A percentile compares a stretch with the other conserved stretches of the same genome.
These are phyloP conservation scores for Amniculicola lignicola DNA, from an alignment of 495 filamentous ascomycete species.

Conservation along the genomic window DNA sequence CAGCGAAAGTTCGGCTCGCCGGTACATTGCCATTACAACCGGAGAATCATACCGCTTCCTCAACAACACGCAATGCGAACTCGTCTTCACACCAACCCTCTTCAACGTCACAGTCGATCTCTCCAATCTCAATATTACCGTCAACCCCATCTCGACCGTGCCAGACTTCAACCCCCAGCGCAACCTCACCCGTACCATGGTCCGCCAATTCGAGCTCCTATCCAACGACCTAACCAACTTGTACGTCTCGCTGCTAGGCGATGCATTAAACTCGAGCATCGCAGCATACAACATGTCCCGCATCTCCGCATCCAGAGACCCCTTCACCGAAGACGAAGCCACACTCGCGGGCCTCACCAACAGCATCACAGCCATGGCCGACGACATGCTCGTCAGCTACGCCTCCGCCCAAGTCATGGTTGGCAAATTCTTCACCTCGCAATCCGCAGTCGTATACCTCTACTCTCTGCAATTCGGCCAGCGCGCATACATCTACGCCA, in stretches of 20 bases:
- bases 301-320: background rate
- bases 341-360: slow-evolving; percentile 39
- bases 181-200: slow-evolving; percentile 34
- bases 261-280: slow-evolving; percentile 40
- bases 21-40: slow-evolving; percentile 34
- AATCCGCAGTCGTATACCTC: slow-evolving; percentile 18
- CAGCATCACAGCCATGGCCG: slow-evolving; percentile 37
- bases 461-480: slow-evolving; percentile 36
- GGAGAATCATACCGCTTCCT: slow-evolving; percentile 34
- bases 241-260: slow-evolving; percentile 38
- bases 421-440: slow-evolving; percentile 11
- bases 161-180: slow-evolving; percentile 38
- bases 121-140: slow-evolving; percentile 36
- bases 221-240: slow-evolving; percentile 39
- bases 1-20: slow-evolving; percentile 20
- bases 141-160: slow-evolving; percentile 8
- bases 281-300: slow-evolving; percentile 28
- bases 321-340: slow-evolving; percentile 26
- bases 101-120: slow-evolving; percentile 41
- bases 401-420: slow-evolving; percentile 42
- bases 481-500: slow-evolving; percentile 37
- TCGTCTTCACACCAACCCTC: slow-evolving; percentile 35
- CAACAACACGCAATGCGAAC: slow-evolving; percentile 38
- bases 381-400: slow-evolving; percentile 41
- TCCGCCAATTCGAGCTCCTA: slow-evolving; percentile 37